These are phyloP conservation scores for Ustilago xerochloae DNA, from an alignment of 1,284 basidiomycete species.

Conservation along the genomic window DNA sequence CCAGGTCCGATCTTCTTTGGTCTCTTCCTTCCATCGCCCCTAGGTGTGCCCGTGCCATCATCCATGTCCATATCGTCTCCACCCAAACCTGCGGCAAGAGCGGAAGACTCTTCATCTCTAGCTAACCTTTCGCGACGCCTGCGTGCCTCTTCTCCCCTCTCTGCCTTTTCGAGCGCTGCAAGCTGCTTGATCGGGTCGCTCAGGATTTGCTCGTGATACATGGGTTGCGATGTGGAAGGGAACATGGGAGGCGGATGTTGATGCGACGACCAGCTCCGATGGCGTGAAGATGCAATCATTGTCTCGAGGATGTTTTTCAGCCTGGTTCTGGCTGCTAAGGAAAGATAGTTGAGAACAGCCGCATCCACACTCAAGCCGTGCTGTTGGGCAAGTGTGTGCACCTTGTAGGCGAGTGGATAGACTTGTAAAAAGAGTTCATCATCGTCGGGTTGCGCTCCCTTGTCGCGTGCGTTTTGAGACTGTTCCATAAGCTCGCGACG, in stretches of 20 bases:
- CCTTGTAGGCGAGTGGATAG: constrained; percentile 59
- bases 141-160: constrained; percentile 60
- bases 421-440: constrained; percentile 60
- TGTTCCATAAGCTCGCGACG: constrained; percentile 48
- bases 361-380: constrained; percentile 64
- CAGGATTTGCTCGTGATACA: constrained; percentile 63
- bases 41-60: constrained; percentile 37
- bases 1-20: constrained; percentile 56
- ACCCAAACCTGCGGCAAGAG: constrained; percentile 29
- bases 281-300: constrained; percentile 63
- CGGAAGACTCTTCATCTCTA: constrained; percentile 58
- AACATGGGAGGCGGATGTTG: constrained; percentile 57
- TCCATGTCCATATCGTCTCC: constrained; percentile 36
- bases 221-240: constrained; percentile 31
- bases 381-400: constrained; percentile 55
- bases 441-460: constrained; percentile 29
- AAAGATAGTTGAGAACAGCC: constrained; percentile 64
- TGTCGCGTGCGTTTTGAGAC: constrained; percentile 26
- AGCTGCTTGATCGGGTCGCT: constrained; percentile 62
- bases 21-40: constrained; percentile 42
- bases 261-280: constrained; percentile 64
- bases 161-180: constrained; percentile 62
- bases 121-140: constrained; percentile 55
- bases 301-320: constrained; percentile 64
- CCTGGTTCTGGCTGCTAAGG: constrained; percentile 58